Evolutionary conservation across 208 protist genomes (phyloP).

Genomic region (Crithidia sp.): DNA sequence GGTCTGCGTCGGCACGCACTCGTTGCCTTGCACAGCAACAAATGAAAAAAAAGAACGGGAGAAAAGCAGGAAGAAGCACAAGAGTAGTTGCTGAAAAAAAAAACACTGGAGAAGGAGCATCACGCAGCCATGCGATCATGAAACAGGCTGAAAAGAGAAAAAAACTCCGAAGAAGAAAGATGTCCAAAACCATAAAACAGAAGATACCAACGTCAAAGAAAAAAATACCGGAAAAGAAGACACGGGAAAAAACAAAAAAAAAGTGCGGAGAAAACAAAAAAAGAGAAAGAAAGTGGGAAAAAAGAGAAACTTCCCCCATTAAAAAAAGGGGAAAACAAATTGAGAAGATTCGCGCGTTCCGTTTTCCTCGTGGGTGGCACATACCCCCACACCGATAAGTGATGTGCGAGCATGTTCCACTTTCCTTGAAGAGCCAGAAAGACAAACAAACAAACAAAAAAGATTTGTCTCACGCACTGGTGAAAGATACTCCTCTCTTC

Average conservation of each 20-base stretch:
- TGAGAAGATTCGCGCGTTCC: too few species aligned
- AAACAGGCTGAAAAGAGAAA: background rate
- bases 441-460: too few species aligned
- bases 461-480: too few species aligned
- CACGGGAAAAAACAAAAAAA: conserved; percentile 4
- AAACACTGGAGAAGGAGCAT: background rate
- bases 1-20: conserved; percentile 6
- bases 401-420: too few species aligned
- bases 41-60: background rate
- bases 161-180: background rate
- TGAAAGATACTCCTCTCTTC: background rate
- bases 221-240: background rate
- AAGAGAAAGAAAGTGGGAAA: conserved; percentile 5
- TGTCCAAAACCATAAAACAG: background rate
- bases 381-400: too few species aligned
- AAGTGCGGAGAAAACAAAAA: background rate
- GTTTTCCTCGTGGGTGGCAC: too few species aligned
- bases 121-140: too few species aligned
- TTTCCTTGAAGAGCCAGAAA: too few species aligned
- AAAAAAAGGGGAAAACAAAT: conserved; percentile 3
- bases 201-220: background rate
- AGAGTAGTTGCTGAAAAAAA: background rate
- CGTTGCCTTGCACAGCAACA: background rate
- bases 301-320: background rate
- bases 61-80: background rate